Evolutionary conservation across 1,284 basidiomycete species (phyloP), one percentile per base, ranked within the genome.

Genomic region (Cryptococcus amylolentus): DNA sequence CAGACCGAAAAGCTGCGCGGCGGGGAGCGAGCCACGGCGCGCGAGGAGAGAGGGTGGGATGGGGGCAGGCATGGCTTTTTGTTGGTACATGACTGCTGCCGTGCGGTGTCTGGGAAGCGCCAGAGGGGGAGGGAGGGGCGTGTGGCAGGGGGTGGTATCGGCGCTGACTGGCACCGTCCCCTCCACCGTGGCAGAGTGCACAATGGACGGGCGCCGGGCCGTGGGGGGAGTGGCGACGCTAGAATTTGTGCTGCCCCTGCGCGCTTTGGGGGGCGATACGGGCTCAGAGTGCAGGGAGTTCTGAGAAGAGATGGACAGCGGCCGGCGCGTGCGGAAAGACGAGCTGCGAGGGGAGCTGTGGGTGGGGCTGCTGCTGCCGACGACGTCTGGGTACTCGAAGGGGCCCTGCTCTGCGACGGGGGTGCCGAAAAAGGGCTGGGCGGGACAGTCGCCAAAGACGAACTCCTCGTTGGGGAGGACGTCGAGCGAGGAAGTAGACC

Each of bases 401-500:
- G 61, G 61, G 10, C 69, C 69, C 44, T 68, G 61, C 49, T 71
- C 69, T 2, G 64, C 62, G 1, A 65, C 64, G 6, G 69, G 69
- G 7, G 69, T 71, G 27, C 66, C 60, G 2, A 59, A 38, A 27
- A 65, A 57, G 1, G 61, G 52, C 9, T 14, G 13, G 2, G 56
- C 55, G 1, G 64, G 57, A 23, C 61, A 65, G n/a, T 59, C 50
- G 18, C 64, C 64, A 39, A 63, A 65, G 3, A 55, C 44, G 51
- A 63, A 65, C 1, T 51, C 61, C 16, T 51, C 57, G 40, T 20
- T 5, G 20, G 42, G 28, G 40, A 23, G 12, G 16, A 8, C 18
- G 27, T 42, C n/a, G 35, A 23, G 47, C 37, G n/a, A 53, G 47
- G n/a, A 16, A 38, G 37, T 41, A 37, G 27, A 47, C 37, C 23